phyloP scores from a whole-genome alignment of 2,329 filamentous ascomycete species.

The Monilinia laxa region DNA sequence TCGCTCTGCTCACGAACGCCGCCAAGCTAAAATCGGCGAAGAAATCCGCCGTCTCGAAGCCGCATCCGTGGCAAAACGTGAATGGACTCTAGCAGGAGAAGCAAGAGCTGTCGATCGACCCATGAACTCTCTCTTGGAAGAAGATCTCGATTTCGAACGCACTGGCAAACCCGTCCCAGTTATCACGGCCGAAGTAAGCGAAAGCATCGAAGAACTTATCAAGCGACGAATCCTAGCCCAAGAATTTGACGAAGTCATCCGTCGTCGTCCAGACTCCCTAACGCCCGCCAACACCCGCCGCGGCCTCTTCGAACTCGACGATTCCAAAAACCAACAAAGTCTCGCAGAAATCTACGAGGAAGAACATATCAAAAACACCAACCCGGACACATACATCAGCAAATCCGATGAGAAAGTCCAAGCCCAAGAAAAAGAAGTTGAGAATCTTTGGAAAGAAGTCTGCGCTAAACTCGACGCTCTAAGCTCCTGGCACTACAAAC shows the following conservation, averaged over 20 bases:
- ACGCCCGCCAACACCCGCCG: slow-evolving; percentile 61
- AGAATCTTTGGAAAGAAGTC: slow-evolving; percentile 78
- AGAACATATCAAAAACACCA: slow-evolving; percentile 75
- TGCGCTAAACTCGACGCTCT: slow-evolving; percentile 81
- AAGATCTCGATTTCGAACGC: slow-evolving; percentile 94
- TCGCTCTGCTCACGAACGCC: slow-evolving; percentile 80
- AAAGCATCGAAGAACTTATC: slow-evolving; percentile 89
- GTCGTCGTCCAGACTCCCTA: slow-evolving; percentile 73
- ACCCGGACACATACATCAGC: slow-evolving; percentile 78
- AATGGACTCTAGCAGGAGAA: slow-evolving; percentile 90
- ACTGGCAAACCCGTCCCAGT: slow-evolving; percentile 92
- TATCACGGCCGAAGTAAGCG: slow-evolving; percentile 86
- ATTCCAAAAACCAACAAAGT: slow-evolving; percentile 81
- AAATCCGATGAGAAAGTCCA: slow-evolving; percentile 78
- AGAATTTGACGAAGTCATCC: slow-evolving; percentile 89
- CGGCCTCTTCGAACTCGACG: slow-evolving; percentile 71
- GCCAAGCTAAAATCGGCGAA: slow-evolving; percentile 79
- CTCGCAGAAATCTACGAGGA: slow-evolving; percentile 94
- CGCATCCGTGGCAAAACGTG: slow-evolving; percentile 81
- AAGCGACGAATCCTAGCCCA: slow-evolving; percentile 87
- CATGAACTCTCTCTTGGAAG: slow-evolving; percentile 86
- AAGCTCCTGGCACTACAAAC: slow-evolving; percentile 93
- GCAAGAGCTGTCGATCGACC: slow-evolving; percentile 79
- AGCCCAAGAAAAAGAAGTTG: slow-evolving; percentile 81
- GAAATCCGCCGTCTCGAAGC: slow-evolving; percentile 91